Evolutionary conservation across 768 basidiomycete species (phyloP).

Genomic region (Candolleomyces efflorescens): DNA sequence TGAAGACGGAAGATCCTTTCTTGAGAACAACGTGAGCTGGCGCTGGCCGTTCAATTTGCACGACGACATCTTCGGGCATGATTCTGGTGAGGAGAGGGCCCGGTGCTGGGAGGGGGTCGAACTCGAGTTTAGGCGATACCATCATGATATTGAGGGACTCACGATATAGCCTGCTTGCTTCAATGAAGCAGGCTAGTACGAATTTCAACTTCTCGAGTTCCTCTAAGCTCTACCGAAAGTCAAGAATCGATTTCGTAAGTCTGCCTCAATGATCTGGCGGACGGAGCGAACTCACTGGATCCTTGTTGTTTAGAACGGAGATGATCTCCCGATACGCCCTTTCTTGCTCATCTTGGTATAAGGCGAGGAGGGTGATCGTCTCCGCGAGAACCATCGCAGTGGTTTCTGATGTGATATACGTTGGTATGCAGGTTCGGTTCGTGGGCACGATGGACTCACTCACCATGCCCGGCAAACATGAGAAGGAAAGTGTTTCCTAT

Average conservation of each 20-base stretch:
- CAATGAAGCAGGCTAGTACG: constrained; percentile 10
- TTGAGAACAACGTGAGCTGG: background rate
- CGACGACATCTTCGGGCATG: constrained; percentile 5
- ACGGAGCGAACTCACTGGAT: constrained; percentile 13
- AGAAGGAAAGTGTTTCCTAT: background rate
- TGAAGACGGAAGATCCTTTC: background rate
- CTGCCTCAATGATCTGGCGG: too few relatives aligned
- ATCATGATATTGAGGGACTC: background rate
- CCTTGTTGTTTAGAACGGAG: background rate
- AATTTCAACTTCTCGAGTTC: constrained; percentile 4
- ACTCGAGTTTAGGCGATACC: background rate
- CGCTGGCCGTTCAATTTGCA: constrained; percentile 2
- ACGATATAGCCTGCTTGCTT: constrained; percentile 10
- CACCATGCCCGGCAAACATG: background rate
- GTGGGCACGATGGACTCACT: background rate
- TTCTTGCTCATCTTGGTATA: constrained; percentile 9
- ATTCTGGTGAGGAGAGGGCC: constrained; percentile 3
- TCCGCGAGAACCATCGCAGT: constrained; percentile 8
- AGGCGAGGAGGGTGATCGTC: constrained; percentile 4
- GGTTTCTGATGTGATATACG: constrained; percentile 4
- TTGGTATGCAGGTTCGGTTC: too few relatives aligned
- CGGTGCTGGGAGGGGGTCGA: constrained; percentile 2
- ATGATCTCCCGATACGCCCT: constrained; percentile 8
- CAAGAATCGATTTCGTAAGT: too few relatives aligned
- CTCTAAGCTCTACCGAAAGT: background rate